These are phyloP conservation scores for Hordeum vulgare DNA, from an alignment of 176 grass and related monocot genomes.

Conservation along the genomic window DNA sequence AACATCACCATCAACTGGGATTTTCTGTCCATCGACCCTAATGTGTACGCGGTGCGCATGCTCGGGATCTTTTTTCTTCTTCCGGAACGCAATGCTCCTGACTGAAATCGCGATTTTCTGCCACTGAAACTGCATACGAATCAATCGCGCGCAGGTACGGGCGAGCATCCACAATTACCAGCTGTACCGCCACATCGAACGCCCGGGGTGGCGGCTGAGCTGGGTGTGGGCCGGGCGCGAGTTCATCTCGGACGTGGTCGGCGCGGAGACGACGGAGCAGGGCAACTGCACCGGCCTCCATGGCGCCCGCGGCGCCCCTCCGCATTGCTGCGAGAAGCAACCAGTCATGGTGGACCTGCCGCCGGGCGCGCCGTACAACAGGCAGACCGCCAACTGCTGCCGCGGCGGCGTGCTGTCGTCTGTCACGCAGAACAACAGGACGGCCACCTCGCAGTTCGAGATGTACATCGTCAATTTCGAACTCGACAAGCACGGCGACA, in stretches of 20 bases:
- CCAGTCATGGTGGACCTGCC: constrained; percentile 45
- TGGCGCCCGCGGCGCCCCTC: background rate
- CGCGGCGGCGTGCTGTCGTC: constrained; percentile 57
- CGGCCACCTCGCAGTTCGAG: constrained; percentile 27
- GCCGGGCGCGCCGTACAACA: constrained; percentile 37
- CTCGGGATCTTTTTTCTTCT: background rate
- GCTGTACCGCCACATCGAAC: constrained; percentile 74
- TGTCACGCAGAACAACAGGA: constrained; percentile 11
- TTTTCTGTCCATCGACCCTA: constrained; percentile 10
- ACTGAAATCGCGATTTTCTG: background rate
- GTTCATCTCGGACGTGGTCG: constrained; percentile 33
- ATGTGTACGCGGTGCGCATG: constrained; percentile 42
- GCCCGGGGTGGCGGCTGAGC: constrained; percentile 62
- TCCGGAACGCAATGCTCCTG: background rate
- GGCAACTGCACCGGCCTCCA: constrained; percentile 43
- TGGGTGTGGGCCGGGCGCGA: constrained; percentile 55
- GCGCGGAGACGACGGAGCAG: constrained; percentile 61
- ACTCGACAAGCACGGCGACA: background rate
- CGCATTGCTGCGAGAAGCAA: constrained; percentile 50
- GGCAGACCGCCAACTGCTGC: constrained; percentile 55
- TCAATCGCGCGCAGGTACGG: constrained; percentile 21
- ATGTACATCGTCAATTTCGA: constrained; percentile 20
- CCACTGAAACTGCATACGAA: background rate
- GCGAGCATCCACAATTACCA: constrained; percentile 74
- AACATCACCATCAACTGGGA: constrained; percentile 79